A percentile compares a stretch with the other conserved stretches of the same genome.
Conservation (phyloP, 2,329 filamentous ascomycete species). For the Eutypa lata region DNA sequence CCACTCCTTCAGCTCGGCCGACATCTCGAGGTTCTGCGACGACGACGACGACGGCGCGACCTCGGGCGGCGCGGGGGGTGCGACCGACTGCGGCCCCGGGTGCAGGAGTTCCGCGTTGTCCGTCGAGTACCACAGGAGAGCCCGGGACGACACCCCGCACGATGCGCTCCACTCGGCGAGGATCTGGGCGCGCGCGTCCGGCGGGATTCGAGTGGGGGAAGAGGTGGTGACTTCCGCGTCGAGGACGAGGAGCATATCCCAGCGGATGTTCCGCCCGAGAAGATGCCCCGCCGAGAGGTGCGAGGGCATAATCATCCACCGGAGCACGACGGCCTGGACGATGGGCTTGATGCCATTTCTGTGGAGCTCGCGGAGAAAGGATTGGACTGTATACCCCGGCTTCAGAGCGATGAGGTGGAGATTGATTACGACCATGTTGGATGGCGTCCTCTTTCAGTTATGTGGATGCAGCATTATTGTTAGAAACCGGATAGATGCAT, state of each 20-base stretch:
- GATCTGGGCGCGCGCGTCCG: conserved; percentile 2
- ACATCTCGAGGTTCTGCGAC: conserved; percentile 51
- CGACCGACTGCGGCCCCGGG: conserved; percentile 6
- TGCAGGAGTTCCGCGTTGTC: conserved; percentile 13
- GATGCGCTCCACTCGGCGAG: conserved; percentile 15
- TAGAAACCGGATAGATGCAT: too few relatives aligned
- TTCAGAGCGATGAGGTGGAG: conserved; percentile 21
- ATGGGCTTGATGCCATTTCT: conserved; percentile 15
- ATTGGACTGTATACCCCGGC: conserved; percentile 6
- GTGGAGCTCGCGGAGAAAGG: conserved; percentile 18
- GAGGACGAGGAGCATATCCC: conserved; percentile 20
- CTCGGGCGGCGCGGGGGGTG: conserved; percentile 3
- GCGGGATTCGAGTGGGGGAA: conserved; percentile 2
- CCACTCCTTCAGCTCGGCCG: conserved; percentile 47
- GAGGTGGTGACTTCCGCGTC: not conserved
- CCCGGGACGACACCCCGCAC: conserved; percentile 17
- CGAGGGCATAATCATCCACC: conserved; percentile 23
- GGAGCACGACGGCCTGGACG: conserved; percentile 17
- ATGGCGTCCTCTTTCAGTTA: not conserved
- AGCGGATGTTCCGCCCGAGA: conserved; percentile 19
- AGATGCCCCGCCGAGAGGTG: conserved; percentile 16
- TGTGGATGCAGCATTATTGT: not conserved
- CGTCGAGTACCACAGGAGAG: conserved; percentile 12
- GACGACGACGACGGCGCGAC: conserved; percentile 5
- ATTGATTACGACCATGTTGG: conserved; percentile 21